Evolutionary conservation across 1,284 basidiomycete species (phyloP).

Genomic region (Ganoderma leucocontextum): DNA sequence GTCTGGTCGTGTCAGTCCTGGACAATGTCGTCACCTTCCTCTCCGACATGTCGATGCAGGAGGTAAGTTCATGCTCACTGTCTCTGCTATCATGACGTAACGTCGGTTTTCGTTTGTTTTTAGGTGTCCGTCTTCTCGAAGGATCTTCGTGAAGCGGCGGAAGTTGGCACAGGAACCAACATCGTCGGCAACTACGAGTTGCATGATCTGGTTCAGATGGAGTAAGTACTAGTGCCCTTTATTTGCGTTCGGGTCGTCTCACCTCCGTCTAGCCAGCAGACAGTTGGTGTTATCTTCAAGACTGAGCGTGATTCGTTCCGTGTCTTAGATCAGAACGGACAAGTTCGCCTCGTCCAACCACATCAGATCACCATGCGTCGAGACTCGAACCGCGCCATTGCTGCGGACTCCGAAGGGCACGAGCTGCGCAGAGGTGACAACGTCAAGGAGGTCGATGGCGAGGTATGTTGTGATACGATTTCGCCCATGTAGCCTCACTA

Average conservation of each 20-base stretch:
- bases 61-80: constrained; percentile 52
- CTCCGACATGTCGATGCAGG: constrained; percentile 96
- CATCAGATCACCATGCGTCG: constrained; percentile 94
- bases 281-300: constrained; percentile 97
- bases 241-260: constrained; percentile 19
- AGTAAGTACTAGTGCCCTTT: constrained; percentile 60
- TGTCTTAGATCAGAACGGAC: constrained; percentile 94
- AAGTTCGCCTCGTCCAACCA: constrained; percentile 89
- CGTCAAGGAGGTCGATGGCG: constrained; percentile 93
- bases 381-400: constrained; percentile 86
- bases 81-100: constrained; percentile 2
- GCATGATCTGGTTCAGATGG: constrained; percentile 96
- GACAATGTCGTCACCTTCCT: constrained; percentile 95
- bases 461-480: constrained; percentile 59
- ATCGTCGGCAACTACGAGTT: constrained; percentile 93
- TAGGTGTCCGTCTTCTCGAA: constrained; percentile 97
- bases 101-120: not conserved
- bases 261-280: constrained; percentile 71
- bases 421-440: constrained; percentile 88
- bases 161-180: constrained; percentile 91
- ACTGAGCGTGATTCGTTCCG: constrained; percentile 96
- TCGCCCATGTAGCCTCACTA: not conserved
- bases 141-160: constrained; percentile 96
- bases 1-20: constrained; percentile 92
- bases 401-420: constrained; percentile 90